Conservation (phyloP, 768 basidiomycete species). For the Hypholoma sublateritium region DNA sequence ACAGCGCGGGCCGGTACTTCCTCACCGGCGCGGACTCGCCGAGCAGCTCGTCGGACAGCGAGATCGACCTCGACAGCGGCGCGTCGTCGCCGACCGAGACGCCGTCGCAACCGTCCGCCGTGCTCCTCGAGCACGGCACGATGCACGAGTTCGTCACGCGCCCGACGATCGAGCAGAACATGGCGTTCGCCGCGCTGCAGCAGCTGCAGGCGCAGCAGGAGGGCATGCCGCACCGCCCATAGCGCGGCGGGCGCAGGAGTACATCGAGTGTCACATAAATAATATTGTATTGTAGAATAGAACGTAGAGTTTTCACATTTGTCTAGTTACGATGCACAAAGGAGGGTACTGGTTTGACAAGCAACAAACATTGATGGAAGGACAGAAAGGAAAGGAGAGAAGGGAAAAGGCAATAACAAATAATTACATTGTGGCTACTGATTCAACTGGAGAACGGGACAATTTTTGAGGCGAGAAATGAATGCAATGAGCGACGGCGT, state of each 20-base stretch:
- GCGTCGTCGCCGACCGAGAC: constrained; percentile 49
- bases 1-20: constrained; percentile 60
- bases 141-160: constrained; percentile 46
- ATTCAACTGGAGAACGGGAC: background rate
- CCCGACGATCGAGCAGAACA: constrained; percentile 80
- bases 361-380: background rate
- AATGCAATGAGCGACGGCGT: constrained; percentile 3
- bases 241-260: background rate
- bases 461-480: background rate
- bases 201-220: constrained; percentile 38
- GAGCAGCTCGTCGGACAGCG: constrained; percentile 49
- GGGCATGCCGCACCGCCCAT: constrained; percentile 2
- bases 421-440: constrained; percentile 13
- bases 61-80: constrained; percentile 54
- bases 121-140: constrained; percentile 40
- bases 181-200: constrained; percentile 75
- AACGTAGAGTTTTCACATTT: background rate
- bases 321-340: constrained; percentile 7
- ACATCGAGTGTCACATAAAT: background rate
- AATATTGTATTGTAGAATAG: no score
- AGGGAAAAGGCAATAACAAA: constrained; percentile 19
- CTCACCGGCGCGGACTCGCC: constrained; percentile 47
- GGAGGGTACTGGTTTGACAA: constrained; percentile 13
- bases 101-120: constrained; percentile 39
- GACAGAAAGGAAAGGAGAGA: constrained; percentile 16